Evolutionary conservation across 2,329 filamentous ascomycete genomes (phyloP).

Genomic region (Diaporthe aspalathi): DNA sequence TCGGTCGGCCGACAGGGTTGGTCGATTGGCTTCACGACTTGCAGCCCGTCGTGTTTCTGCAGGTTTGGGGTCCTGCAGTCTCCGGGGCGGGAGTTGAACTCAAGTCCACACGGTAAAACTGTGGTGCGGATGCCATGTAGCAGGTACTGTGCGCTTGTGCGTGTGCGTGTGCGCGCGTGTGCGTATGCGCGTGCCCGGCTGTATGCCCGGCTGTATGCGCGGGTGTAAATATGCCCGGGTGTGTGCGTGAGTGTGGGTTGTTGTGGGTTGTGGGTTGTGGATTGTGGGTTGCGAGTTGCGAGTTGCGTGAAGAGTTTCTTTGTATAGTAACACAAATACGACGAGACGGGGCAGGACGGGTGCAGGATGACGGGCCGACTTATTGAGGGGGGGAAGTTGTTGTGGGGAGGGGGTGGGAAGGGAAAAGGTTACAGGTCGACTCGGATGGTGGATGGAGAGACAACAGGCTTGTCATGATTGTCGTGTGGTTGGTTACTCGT

Average conservation of each 20-base stretch:
- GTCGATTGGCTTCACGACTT: slow-evolving; percentile 28
- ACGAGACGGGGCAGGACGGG: background rate
- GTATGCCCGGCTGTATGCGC: too few species aligned
- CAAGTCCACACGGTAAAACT: slow-evolving; percentile 16
- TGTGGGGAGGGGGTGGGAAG: too few species aligned
- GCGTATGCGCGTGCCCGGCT: too few species aligned
- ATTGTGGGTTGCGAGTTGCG: too few species aligned
- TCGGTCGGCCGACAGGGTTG: slow-evolving; percentile 21
- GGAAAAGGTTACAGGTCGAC: slow-evolving; percentile 6
- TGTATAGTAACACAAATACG: slow-evolving; percentile 22
- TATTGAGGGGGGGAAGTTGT: background rate
- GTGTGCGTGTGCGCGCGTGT: background rate
- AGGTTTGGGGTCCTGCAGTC: slow-evolving; percentile 30
- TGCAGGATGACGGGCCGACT: background rate
- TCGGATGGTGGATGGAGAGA: slow-evolving; percentile 11
- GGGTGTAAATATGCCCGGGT: too few species aligned
- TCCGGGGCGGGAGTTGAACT: slow-evolving; percentile 26
- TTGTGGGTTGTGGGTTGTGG: too few species aligned
- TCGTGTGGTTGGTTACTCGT: background rate
- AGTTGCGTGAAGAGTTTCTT: slow-evolving; percentile 9
- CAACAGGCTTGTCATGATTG: slow-evolving; percentile 1
- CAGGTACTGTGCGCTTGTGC: background rate
- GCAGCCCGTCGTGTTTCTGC: slow-evolving; percentile 28
- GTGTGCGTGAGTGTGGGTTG: background rate
- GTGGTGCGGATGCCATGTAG: slow-evolving; percentile 4